Evolutionary conservation across 306 rosid species (phyloP).

Genomic region (Cicer cuneatum): DNA sequence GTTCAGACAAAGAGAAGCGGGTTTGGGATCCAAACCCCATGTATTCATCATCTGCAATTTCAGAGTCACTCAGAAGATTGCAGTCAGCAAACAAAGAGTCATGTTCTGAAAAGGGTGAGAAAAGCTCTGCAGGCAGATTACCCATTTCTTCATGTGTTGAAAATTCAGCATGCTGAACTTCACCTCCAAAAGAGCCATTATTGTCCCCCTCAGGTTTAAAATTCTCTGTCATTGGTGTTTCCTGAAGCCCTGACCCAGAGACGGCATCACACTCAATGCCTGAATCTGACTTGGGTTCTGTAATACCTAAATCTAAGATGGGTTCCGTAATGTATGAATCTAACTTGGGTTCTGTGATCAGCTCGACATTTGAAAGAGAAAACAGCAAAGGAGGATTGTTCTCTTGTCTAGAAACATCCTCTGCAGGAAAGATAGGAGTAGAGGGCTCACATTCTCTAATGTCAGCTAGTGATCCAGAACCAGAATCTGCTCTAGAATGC

Average conservation of each 20-base stretch:
- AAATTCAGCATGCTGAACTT: constrained; percentile 35
- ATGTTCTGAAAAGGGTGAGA: constrained; percentile 39
- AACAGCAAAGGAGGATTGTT: constrained; percentile 64
- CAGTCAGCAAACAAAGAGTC: not conserved
- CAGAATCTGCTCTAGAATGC: constrained; percentile 46
- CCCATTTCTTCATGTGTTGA: constrained; percentile 35
- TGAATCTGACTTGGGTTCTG: constrained; percentile 48
- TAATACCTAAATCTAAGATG: constrained; percentile 55
- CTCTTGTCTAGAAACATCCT: constrained; percentile 57
- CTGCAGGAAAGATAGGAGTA: constrained; percentile 56
- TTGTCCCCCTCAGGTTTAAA: constrained; percentile 64
- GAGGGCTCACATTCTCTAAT: constrained; percentile 51
- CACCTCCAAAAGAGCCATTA: constrained; percentile 51
- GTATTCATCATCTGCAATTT: constrained; percentile 14
- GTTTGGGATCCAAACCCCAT: constrained; percentile 19
- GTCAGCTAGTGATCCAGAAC: constrained; percentile 50
- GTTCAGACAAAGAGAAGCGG: constrained; percentile 23
- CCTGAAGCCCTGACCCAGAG: constrained; percentile 59
- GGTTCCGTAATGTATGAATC: constrained; percentile 47
- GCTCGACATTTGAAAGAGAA: constrained; percentile 66
- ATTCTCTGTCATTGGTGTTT: constrained; percentile 59
- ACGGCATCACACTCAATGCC: constrained; percentile 55
- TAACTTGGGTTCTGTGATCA: constrained; percentile 55
- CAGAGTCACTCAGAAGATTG: constrained; percentile 7
- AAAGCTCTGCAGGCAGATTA: constrained; percentile 43